Conservation (phyloP, 768 basidiomycete genomes). For the Hypsizygus marmoreus region DNA sequence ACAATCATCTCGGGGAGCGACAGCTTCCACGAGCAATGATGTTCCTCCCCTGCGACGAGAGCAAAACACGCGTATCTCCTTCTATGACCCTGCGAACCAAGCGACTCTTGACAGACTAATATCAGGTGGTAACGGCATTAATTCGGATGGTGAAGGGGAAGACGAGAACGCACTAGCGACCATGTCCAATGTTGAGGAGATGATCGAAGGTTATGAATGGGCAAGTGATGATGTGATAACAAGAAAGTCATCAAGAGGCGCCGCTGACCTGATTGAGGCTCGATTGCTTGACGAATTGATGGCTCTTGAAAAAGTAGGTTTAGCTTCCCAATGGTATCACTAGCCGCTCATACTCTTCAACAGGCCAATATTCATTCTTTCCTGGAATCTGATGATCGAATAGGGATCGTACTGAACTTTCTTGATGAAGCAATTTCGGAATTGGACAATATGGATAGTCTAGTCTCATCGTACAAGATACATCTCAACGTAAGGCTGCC, state of each 20-base stretch:
- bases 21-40: constrained; percentile 31
- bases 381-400: constrained; percentile 92
- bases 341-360: constrained; percentile 3
- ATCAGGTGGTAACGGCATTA: constrained; percentile 39
- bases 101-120: constrained; percentile 71
- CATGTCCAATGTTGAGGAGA: constrained; percentile 92
- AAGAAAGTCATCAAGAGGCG: constrained; percentile 63
- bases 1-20: constrained; percentile 25
- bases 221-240: constrained; percentile 77
- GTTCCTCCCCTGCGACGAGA: constrained; percentile 50
- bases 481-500: constrained; percentile 78
- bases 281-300: constrained; percentile 85
- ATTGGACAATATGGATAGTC: constrained; percentile 86
- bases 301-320: constrained; percentile 86
- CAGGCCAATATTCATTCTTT: constrained; percentile 98
- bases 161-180: constrained; percentile 81
- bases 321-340: constrained; percentile 3
- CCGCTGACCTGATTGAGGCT: constrained; percentile 91
- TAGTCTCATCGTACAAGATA: constrained; percentile 93
- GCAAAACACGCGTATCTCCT: constrained; percentile 74
- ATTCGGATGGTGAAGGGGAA: constrained; percentile 56
- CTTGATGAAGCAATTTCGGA: constrained; percentile 89
- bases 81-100: constrained; percentile 82
- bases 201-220: constrained; percentile 99
- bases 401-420: constrained; percentile 80